Evolutionary conservation across 306 rosid species (phyloP).

Genomic region (Malus fusca): DNA sequence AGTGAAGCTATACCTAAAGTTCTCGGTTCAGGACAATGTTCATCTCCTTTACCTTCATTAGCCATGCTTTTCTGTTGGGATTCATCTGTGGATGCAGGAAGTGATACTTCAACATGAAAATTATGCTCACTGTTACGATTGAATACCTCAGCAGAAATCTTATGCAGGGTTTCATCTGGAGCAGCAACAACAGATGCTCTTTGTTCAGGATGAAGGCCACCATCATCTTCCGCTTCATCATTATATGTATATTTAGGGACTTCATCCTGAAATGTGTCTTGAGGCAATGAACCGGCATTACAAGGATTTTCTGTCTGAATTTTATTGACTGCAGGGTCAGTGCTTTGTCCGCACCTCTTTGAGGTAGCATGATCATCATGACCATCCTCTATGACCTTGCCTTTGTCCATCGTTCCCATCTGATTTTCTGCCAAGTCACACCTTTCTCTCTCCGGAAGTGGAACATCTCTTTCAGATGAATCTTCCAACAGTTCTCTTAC

Average conservation of each 20-base stretch:
- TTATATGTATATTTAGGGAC: background rate
- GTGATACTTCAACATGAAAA: constrained; percentile 18
- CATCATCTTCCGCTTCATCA: background rate
- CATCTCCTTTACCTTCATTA: constrained; percentile 1
- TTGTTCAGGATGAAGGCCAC: constrained; percentile 9
- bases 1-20: constrained; percentile 1
- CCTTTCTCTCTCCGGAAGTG: constrained; percentile 8
- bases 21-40: constrained; percentile 20
- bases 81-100: constrained; percentile 17
- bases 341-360: constrained; percentile 14
- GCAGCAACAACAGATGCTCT: constrained; percentile 9
- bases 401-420: constrained; percentile 1
- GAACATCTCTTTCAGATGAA: constrained; percentile 15
- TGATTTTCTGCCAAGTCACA: constrained; percentile 16
- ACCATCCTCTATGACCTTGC: constrained; percentile 19
- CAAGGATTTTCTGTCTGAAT: constrained; percentile 16
- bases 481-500: constrained; percentile 22
- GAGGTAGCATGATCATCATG: constrained; percentile 15
- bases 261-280: background rate
- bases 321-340: constrained; percentile 12
- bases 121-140: constrained; percentile 17
- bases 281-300: background rate
- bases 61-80: constrained; percentile 2
- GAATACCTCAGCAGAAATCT: constrained; percentile 5
- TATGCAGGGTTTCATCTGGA: constrained; percentile 5